Evolutionary conservation across 1,284 basidiomycete species (phyloP).

Genomic region (Marasmius sp.): DNA sequence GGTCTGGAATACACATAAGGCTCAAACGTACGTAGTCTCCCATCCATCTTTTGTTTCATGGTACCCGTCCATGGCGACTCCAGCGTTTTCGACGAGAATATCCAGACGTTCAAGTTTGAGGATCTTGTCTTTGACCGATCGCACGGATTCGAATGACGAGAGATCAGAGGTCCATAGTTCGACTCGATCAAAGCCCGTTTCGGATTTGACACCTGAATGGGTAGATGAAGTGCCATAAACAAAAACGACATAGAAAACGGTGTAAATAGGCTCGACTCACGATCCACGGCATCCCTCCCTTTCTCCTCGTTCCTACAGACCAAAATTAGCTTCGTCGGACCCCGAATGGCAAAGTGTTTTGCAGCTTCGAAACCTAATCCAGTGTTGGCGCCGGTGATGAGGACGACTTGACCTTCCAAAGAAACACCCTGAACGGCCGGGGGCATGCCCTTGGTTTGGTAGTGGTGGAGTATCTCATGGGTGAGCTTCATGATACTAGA

Average conservation of each 20-base stretch:
- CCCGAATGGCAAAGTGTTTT: conserved; percentile 31
- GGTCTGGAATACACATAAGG: conserved; percentile 5
- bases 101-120: conserved; percentile 34
- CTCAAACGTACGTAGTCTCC: conserved; percentile 33
- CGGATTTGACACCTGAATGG: conserved; percentile 26
- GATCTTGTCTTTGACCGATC: conserved; percentile 34
- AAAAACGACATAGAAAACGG: not conserved
- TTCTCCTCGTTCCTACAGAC: conserved; percentile 25
- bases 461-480: too few relatives aligned
- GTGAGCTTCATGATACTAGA: too few relatives aligned
- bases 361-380: conserved; percentile 33
- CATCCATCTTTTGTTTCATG: conserved; percentile 33
- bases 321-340: conserved; percentile 27
- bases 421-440: conserved; percentile 28
- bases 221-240: not conserved
- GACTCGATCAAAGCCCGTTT: conserved; percentile 28
- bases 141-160: conserved; percentile 36
- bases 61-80: conserved; percentile 19
- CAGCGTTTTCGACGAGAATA: conserved; percentile 41
- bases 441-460: conserved; percentile 8
- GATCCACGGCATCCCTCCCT: conserved; percentile 18
- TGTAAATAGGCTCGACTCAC: conserved; percentile 13
- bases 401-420: conserved; percentile 30
- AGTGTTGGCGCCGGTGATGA: conserved; percentile 33
- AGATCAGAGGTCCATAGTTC: conserved; percentile 40